Evolutionary conservation across 768 basidiomycete species (phyloP).

Genomic region (Porpolomopsis calyptriformis): DNA sequence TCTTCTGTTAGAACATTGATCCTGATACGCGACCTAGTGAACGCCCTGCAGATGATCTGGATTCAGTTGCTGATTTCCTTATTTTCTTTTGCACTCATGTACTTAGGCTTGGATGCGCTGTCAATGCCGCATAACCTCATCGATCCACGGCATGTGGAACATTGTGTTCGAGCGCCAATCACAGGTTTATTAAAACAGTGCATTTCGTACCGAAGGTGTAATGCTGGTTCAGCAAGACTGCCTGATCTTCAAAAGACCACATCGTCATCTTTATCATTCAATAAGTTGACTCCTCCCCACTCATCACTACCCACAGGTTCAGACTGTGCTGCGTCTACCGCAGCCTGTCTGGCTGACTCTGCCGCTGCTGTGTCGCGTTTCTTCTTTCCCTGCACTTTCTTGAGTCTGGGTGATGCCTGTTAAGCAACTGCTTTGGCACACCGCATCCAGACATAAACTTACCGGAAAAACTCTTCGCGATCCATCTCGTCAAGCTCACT

Average conservation of each 20-base stretch:
- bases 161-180: too few species aligned
- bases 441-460: conserved; percentile 10
- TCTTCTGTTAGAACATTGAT: conserved; percentile 10
- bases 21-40: conserved; percentile 24
- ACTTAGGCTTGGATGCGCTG: conserved; percentile 56
- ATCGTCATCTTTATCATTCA: conserved; percentile 84
- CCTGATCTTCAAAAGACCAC: conserved; percentile 71
- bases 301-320: conserved; percentile 13
- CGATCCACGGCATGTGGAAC: too few species aligned
- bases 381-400: conserved; percentile 97
- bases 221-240: not conserved
- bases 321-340: conserved; percentile 16
- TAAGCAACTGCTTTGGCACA: not conserved
- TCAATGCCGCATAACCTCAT: conserved; percentile 16
- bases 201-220: too few species aligned
- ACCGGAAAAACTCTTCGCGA: conserved; percentile 90
- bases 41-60: conserved; percentile 17
- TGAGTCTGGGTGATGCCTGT: conserved; percentile 44
- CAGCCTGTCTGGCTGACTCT: conserved; percentile 21
- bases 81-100: conserved; percentile 51
- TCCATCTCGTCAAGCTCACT: conserved; percentile 99
- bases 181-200: too few species aligned
- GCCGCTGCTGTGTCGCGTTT: conserved; percentile 62
- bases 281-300: conserved; percentile 41
- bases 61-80: conserved; percentile 17